Evolutionary conservation across 208 protist genomes (phyloP).

Genomic region (Leptomonas seymouri): DNA sequence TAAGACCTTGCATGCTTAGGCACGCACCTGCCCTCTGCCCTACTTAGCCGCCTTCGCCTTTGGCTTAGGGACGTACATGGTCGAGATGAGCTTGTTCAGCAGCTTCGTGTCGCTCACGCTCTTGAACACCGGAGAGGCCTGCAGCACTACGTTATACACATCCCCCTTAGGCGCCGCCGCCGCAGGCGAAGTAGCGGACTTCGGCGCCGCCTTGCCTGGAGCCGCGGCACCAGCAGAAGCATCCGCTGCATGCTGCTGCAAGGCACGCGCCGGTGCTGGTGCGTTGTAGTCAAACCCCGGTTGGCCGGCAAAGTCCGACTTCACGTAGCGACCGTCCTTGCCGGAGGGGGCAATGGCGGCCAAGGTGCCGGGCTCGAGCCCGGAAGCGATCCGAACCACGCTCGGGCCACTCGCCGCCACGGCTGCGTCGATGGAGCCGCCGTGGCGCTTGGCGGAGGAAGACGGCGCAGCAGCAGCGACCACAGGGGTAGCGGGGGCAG

Average conservation of each 20-base stretch:
- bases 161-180: constrained; percentile 21
- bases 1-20: too few species aligned
- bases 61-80: constrained; percentile 66
- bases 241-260: constrained; percentile 2
- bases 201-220: constrained; percentile 11
- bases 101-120: constrained; percentile 71
- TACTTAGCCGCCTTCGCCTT: constrained; percentile 38
- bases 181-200: constrained; percentile 1
- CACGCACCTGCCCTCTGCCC: too few species aligned
- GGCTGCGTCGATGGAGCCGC: constrained; percentile 61
- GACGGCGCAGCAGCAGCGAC: constrained; percentile 18
- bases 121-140: constrained; percentile 54
- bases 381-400: constrained; percentile 78
- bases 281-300: constrained; percentile 88
- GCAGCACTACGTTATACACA: constrained; percentile 68
- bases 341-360: constrained; percentile 60
- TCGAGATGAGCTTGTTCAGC: constrained; percentile 60
- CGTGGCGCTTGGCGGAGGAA: constrained; percentile 43
- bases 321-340: constrained; percentile 77
- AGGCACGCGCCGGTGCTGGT: constrained; percentile 14
- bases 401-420: constrained; percentile 78
- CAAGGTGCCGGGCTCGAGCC: constrained; percentile 45
- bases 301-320: constrained; percentile 75
- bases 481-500: constrained; percentile 28
- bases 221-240: not conserved